phyloP scores from a whole-genome alignment of 257 asterid genomes.

The Nicotiana paniculata region DNA sequence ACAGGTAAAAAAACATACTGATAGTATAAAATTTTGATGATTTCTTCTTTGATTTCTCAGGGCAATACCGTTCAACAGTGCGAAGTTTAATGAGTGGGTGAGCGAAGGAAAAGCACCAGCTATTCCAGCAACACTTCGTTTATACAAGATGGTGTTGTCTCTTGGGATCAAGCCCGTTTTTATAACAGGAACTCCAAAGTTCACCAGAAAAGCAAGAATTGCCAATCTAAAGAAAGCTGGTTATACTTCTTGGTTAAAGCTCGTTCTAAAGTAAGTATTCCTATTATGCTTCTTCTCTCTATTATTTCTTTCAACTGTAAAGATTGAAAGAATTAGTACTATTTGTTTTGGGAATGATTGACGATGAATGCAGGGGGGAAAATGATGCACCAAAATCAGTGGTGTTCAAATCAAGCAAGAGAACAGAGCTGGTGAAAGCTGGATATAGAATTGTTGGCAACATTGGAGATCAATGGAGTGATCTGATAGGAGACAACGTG shows the following conservation, averaged over 20 bases:
- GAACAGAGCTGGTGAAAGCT: constrained; percentile 15
- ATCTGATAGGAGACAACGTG: constrained; percentile 18
- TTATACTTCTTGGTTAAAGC: constrained; percentile 12
- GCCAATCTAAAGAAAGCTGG: constrained; percentile 34
- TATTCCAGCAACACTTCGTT: constrained; percentile 24
- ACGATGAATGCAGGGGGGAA: constrained; percentile 16
- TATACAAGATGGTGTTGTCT: constrained; percentile 25
- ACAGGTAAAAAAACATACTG: no score
- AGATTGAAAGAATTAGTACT: no score
- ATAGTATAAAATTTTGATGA: no score
- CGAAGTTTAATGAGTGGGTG: constrained; percentile 35
- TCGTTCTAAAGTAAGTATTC: constrained; percentile 19
- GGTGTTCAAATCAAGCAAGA: constrained; percentile 24
- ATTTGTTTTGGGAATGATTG: neutral
- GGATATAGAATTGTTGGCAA: constrained; percentile 35
- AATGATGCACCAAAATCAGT: constrained; percentile 10
- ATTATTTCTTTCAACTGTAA: neutral
- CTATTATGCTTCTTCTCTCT: neutral
- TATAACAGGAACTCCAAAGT: constrained; percentile 29
- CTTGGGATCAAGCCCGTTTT: constrained; percentile 32
- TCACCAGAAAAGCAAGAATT: constrained; percentile 8
- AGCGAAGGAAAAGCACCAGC: constrained; percentile 38
- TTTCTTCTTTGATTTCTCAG: constrained; percentile 11
- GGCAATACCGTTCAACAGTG: constrained; percentile 28
- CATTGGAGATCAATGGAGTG: constrained; percentile 36